Conservation (phyloP, 2,329 filamentous ascomycete genomes). For the Escovopsis sp. region DNA sequence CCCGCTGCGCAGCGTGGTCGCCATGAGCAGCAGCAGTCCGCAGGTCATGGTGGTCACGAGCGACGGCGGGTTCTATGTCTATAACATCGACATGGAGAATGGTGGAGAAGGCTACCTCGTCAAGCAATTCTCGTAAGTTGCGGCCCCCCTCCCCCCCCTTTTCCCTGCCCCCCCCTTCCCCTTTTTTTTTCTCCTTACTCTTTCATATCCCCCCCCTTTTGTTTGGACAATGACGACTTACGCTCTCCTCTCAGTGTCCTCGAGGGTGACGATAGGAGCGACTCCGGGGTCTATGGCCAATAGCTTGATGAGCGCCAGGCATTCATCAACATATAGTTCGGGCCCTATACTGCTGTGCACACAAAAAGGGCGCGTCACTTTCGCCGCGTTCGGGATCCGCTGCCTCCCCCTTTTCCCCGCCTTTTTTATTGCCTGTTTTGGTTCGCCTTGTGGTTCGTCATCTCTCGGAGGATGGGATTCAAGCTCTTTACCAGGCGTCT, state of each 20-base stretch:
- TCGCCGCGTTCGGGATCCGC: too few relatives aligned
- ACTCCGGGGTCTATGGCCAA: conserved; percentile 29
- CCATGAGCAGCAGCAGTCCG: conserved; percentile 86
- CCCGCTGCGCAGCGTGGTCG: conserved; percentile 78
- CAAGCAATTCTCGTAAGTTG: conserved; percentile 79
- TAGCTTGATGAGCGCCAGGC: conserved; percentile 5
- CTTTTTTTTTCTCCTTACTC: too few relatives aligned
- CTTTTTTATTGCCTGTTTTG: too few relatives aligned
- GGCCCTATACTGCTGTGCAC: too few relatives aligned
- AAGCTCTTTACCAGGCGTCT: too few relatives aligned
- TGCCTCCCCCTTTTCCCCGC: too few relatives aligned
- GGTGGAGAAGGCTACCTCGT: conserved; percentile 85
- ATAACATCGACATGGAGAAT: conserved; percentile 85
- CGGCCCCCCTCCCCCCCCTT: too few relatives aligned
- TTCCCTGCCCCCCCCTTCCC: background rate
- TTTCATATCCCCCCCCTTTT: too few relatives aligned
- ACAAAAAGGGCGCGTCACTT: too few relatives aligned
- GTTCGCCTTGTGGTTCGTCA: too few relatives aligned
- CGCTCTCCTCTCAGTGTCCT: conserved; percentile 25
- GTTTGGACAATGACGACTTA: background rate
- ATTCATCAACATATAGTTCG: too few relatives aligned
- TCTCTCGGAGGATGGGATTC: too few relatives aligned
- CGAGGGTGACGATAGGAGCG: conserved; percentile 39
- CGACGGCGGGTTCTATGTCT: conserved; percentile 89
- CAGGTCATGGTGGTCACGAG: conserved; percentile 98